phyloP scores from a whole-genome alignment of 495 filamentous ascomycete genomes.

The Poronia punctata region DNA sequence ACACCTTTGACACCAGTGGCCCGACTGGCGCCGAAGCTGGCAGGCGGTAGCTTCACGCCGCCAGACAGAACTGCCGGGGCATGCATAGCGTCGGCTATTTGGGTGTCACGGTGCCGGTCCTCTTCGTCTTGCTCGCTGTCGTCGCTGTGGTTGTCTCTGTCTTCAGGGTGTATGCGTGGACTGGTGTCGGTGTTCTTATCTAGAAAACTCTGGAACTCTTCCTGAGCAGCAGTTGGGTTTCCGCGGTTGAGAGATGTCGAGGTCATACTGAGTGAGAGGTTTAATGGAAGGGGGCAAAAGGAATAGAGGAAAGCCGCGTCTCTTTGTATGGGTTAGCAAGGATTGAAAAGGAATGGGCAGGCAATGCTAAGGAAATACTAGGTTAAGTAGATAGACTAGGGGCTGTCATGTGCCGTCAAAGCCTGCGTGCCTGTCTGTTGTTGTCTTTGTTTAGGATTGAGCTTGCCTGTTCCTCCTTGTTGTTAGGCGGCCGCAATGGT shows the following conservation, averaged over 20 bases:
- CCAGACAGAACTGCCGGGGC: slow-evolving; percentile 49
- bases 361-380: too few species aligned
- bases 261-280: slow-evolving; percentile 45
- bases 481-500: slow-evolving; percentile 6
- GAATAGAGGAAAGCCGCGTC: slow-evolving; percentile 11
- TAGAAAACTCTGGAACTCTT: slow-evolving; percentile 76
- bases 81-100: slow-evolving; percentile 53
- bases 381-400: too few species aligned
- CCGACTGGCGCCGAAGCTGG: slow-evolving; percentile 63
- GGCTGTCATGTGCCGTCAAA: too few species aligned
- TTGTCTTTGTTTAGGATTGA: too few species aligned
- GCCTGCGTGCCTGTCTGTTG: too few species aligned
- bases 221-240: slow-evolving; percentile 59
- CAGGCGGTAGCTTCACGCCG: slow-evolving; percentile 51
- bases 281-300: slow-evolving; percentile 16
- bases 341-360: slow-evolving; percentile 8
- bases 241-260: slow-evolving; percentile 21
- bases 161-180: slow-evolving; percentile 44
- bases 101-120: slow-evolving; percentile 48
- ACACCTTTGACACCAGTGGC: slow-evolving; percentile 95
- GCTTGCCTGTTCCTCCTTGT: neutral
- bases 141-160: slow-evolving; percentile 42
- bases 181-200: slow-evolving; percentile 44
- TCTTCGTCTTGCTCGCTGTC: slow-evolving; percentile 47
- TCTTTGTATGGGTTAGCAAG: slow-evolving; percentile 1